Conservation (phyloP, 306 rosid genomes). For the Malus domestica region DNA sequence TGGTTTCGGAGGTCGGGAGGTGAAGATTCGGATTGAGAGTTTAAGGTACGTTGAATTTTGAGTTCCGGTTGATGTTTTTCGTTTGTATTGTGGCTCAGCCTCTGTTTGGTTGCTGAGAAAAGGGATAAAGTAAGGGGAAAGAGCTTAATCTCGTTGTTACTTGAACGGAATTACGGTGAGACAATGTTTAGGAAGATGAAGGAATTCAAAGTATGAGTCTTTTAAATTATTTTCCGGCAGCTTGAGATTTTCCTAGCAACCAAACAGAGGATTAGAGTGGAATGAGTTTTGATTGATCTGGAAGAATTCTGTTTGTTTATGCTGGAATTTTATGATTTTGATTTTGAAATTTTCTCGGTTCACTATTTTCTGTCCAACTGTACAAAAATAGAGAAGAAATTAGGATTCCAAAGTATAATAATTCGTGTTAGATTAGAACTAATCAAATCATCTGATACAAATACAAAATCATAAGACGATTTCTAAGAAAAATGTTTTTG, state of each 20-base stretch:
- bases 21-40: constrained; percentile 7
- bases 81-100: constrained; percentile 1
- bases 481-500: background rate
- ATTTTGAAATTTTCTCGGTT: background rate
- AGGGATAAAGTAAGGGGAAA: background rate
- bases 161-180: background rate
- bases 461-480: background rate
- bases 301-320: background rate
- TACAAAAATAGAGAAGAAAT: background rate
- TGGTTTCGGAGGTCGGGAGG: constrained; percentile 2
- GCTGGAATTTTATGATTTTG: background rate
- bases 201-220: constrained; percentile 7
- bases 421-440: background rate
- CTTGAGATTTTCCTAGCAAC: constrained; percentile 3
- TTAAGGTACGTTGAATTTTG: constrained; percentile 45
- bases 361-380: background rate
- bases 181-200: background rate
- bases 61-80: background rate
- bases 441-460: background rate
- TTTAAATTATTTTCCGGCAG: background rate
- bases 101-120: constrained; percentile 22
- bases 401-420: background rate
- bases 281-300: constrained; percentile 20
- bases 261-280: constrained; percentile 12
- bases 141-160: background rate